These are phyloP conservation scores for Cladosporium cucumerinum DNA, from an alignment of 2,329 filamentous ascomycete genomes.

Conservation along the genomic window DNA sequence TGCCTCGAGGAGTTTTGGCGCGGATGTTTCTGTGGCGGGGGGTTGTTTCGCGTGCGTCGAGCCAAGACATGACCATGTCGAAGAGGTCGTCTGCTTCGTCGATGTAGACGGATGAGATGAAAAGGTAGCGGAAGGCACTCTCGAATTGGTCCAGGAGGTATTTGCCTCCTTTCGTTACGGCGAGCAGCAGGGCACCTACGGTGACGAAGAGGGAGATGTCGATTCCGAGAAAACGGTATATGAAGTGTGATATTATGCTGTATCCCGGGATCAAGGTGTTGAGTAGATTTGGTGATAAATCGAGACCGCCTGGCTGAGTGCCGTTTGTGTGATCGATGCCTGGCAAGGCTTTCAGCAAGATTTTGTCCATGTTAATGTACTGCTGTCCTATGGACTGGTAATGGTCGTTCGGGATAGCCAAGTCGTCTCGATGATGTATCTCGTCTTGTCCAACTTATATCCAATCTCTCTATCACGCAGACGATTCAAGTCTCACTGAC, in stretches of 20 bases:
- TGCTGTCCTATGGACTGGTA: not conserved
- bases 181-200: constrained; percentile 42
- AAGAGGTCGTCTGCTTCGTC: constrained; percentile 46
- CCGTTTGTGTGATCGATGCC: not conserved
- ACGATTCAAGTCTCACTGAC: not conserved
- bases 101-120: constrained; percentile 45
- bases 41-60: constrained; percentile 40
- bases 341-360: constrained; percentile 15
- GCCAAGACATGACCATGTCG: constrained; percentile 43
- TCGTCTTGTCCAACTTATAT: not conserved
- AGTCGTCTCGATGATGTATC: not conserved
- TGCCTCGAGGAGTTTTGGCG: constrained; percentile 40
- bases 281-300: constrained; percentile 46
- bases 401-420: not conserved
- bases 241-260: constrained; percentile 44
- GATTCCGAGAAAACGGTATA: constrained; percentile 43
- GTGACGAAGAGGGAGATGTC: constrained; percentile 49
- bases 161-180: constrained; percentile 36
- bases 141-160: constrained; percentile 37
- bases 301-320: constrained; percentile 21
- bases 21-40: constrained; percentile 38
- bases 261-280: constrained; percentile 52
- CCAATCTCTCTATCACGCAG: not conserved
- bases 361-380: constrained; percentile 16
- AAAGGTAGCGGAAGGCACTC: constrained; percentile 34